These are phyloP conservation scores for Naumovozyma baii DNA, from an alignment of 805 yeast species.

Conservation along the genomic window DNA sequence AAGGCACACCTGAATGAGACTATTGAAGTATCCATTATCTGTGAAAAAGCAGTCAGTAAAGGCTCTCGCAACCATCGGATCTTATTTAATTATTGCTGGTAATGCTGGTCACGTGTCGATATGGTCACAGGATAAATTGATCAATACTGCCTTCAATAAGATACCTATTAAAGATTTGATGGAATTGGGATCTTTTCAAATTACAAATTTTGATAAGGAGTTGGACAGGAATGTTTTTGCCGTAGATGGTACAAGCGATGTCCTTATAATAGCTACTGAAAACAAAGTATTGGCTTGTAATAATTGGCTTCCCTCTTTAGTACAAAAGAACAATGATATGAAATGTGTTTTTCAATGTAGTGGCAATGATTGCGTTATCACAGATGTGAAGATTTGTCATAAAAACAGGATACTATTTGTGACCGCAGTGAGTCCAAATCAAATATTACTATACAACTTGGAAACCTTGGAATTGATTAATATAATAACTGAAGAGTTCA, in stretches of 20 bases:
- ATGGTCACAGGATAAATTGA: slow-evolving; percentile 19
- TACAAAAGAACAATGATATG: not conserved
- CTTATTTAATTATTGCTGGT: slow-evolving; percentile 13
- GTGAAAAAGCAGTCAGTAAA: slow-evolving; percentile 20
- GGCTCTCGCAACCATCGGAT: slow-evolving; percentile 14
- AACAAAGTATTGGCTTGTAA: slow-evolving; percentile 11
- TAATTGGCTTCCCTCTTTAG: slow-evolving; percentile 13
- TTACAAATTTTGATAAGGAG: slow-evolving; percentile 1
- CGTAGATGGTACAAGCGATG: slow-evolving; percentile 6
- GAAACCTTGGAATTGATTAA: slow-evolving; percentile 8
- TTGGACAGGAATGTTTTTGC: not conserved
- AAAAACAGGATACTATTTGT: slow-evolving; percentile 14
- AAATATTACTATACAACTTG: slow-evolving; percentile 13
- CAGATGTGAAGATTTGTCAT: slow-evolving; percentile 23
- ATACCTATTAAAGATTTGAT: slow-evolving; percentile 12
- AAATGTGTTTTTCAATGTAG: slow-evolving; percentile 9
- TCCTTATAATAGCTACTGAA: slow-evolving; percentile 19
- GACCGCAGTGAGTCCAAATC: slow-evolving; percentile 13
- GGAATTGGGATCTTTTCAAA: not conserved
- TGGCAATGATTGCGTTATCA: slow-evolving; percentile 7
- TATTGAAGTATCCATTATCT: slow-evolving; percentile 20
- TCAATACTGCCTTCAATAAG: slow-evolving; percentile 26
- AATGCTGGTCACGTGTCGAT: slow-evolving; percentile 21
- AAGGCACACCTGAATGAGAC: too few relatives aligned
- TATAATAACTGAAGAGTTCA: slow-evolving; percentile 5